Evolutionary conservation across 1,139 yeast species (phyloP).

Genomic region (Yamadazyma pseudoaaseri): DNA sequence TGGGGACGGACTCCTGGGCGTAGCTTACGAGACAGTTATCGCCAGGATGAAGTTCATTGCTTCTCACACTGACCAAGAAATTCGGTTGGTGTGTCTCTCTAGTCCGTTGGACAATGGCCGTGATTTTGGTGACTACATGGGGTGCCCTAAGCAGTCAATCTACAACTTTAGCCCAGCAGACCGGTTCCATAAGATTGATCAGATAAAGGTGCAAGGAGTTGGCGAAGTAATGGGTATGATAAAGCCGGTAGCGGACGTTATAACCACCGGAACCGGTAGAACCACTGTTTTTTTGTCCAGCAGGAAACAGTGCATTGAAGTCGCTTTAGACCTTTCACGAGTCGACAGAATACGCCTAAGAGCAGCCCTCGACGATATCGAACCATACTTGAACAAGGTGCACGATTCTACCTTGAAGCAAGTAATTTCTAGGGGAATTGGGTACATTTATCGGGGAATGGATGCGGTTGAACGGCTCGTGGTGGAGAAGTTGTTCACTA

Average conservation of each 20-base stretch:
- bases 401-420: slow-evolving; percentile 46
- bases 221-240: slow-evolving; percentile 7
- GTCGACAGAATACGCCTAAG: slow-evolving; percentile 22
- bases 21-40: slow-evolving; percentile 65
- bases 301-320: slow-evolving; percentile 53
- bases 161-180: slow-evolving; percentile 72
- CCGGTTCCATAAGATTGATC: slow-evolving; percentile 53
- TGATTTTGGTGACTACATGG: slow-evolving; percentile 87
- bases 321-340: slow-evolving; percentile 44
- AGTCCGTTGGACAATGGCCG: slow-evolving; percentile 71
- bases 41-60: slow-evolving; percentile 72
- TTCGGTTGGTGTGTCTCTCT: slow-evolving; percentile 67
- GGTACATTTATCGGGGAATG: slow-evolving; percentile 63
- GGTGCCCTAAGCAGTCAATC: slow-evolving; percentile 55
- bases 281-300: slow-evolving; percentile 57
- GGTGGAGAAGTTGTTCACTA: slow-evolving; percentile 52
- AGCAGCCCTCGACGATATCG: slow-evolving; percentile 32
- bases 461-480: slow-evolving; percentile 48
- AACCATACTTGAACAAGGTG: slow-evolving; percentile 42
- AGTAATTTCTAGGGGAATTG: slow-evolving; percentile 64
- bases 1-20: slow-evolving; percentile 57
- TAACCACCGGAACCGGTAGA: slow-evolving; percentile 23
- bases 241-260: slow-evolving; percentile 39
- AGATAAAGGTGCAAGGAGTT: slow-evolving; percentile 50
- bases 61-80: slow-evolving; percentile 48